Base-by-base conservation (phyloP, 805 yeast species). In the Naumovozyma baii region DNA sequence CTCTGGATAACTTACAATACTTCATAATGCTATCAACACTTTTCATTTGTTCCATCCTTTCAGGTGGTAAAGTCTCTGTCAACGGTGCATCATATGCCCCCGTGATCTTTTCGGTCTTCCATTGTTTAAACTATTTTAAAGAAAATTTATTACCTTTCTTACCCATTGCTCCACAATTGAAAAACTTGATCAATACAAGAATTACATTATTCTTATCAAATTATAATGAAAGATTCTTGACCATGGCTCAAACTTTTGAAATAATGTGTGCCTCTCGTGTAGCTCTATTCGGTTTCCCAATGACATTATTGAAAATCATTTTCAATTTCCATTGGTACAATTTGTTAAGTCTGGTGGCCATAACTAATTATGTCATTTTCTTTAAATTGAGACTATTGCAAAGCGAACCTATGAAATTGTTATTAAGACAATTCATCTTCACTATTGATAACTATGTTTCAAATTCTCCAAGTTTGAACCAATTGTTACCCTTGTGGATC, bases 1-100 rank as follows among this genome's bases (percentile, higher is more conserved):
- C 52, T 4, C 50, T 80, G 57, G 85, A 78, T 55, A 81, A 81
- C 55, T 64, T 74, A 40, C 84, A 79, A 46, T 81, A 80, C 56
- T 67, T 80, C 40, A 51, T 69, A 16, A 51, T 73, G 45, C 66
- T 67, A 48, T 53, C 63, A 48, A 63, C 46, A 29, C 64, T 53
- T 50, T 62, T 52, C 64, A 58, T 67, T 54, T 59, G 69, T 64
- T 59, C 76, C 65, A 31, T 69, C 62, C 46, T 69, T 48, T 48
- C 66, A 55, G 49, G 62, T 59, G 36, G 37, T 12, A 25, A 34
- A 3, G 47, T 54, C 61, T 50, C 67, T 45, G 54, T 73, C 29
- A 52, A 66, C 4, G 74, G 73, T 43, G 67, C 78, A 3, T 61
- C 78, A 43, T 67, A 76, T 46, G 78, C 86, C 20, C 80, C 79